phyloP scores from a whole-genome alignment of 2,329 filamentous ascomycete species.

The Ophiostoma ips region DNA sequence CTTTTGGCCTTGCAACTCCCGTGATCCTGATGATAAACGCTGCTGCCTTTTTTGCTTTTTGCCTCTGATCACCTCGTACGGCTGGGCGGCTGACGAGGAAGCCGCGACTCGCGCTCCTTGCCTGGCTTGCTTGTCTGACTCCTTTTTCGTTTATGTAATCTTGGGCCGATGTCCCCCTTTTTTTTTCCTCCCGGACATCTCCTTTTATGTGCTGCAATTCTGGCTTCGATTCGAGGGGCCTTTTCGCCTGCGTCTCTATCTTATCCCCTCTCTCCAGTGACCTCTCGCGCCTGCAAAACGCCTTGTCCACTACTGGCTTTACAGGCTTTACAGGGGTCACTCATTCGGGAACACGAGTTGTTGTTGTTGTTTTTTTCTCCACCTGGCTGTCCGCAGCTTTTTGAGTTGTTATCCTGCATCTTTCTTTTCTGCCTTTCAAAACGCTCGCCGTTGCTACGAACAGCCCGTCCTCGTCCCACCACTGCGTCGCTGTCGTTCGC shows the following conservation, averaged over 20 bases:
- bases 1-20: neutral
- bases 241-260: too few relatives aligned
- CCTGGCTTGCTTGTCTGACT: neutral
- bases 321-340: neutral
- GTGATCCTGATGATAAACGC: neutral
- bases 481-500: too few relatives aligned
- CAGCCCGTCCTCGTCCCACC: too few relatives aligned
- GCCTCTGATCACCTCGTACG: neutral
- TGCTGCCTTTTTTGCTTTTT: too few relatives aligned
- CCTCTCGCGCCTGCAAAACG: neutral
- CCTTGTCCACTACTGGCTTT: neutral
- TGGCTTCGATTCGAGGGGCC: neutral
- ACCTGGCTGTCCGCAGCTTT: neutral
- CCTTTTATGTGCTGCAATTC: too few relatives aligned
- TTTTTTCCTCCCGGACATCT: neutral
- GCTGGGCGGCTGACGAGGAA: conserved; percentile 8
- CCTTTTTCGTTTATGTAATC: neutral
- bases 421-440: too few relatives aligned
- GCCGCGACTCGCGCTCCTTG: neutral
- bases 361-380: conserved; percentile 6
- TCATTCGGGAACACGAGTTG: conserved; percentile 1
- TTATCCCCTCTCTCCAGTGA: too few relatives aligned
- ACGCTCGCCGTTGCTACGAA: too few relatives aligned
- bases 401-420: too few relatives aligned
- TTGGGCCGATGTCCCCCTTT: too few relatives aligned